Conservation (phyloP, 805 yeast species). For the Kazachstania viticola region DNA sequence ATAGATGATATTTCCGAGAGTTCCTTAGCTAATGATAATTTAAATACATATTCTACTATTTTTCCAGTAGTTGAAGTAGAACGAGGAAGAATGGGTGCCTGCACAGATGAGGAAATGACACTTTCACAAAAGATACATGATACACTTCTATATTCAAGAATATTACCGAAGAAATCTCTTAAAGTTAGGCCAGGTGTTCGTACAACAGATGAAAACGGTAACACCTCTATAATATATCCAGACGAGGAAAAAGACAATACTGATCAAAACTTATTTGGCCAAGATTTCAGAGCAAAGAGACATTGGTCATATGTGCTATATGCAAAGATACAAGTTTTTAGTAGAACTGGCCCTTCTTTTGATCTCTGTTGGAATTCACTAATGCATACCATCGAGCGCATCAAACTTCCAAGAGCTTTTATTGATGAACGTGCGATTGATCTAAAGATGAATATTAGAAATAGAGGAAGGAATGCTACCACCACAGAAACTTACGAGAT, state of each 20-base stretch:
- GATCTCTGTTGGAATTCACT: slow-evolving; percentile 68
- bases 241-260: slow-evolving; percentile 21
- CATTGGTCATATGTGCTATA: slow-evolving; percentile 48
- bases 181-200: slow-evolving; percentile 34
- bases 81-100: slow-evolving; percentile 68
- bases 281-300: slow-evolving; percentile 27
- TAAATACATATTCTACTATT: slow-evolving; percentile 31
- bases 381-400: slow-evolving; percentile 46
- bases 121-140: slow-evolving; percentile 56
- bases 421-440: slow-evolving; percentile 51
- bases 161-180: slow-evolving; percentile 40
- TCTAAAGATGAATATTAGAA: slow-evolving; percentile 39
- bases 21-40: slow-evolving; percentile 14
- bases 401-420: slow-evolving; percentile 56
- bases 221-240: slow-evolving; percentile 35
- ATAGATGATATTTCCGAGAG: slow-evolving; percentile 12
- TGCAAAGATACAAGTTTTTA: slow-evolving; percentile 65
- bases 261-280: slow-evolving; percentile 13
- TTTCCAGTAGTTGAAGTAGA: slow-evolving; percentile 70
- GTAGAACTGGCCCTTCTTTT: slow-evolving; percentile 71
- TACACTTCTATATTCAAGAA: slow-evolving; percentile 42
- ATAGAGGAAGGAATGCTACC: slow-evolving; percentile 39
- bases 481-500: slow-evolving; percentile 40
- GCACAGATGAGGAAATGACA: slow-evolving; percentile 77
- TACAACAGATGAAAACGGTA: slow-evolving; percentile 38